Evolutionary conservation across 176 grass and related monocot species (phyloP).

Genomic region (Carex littledalei): DNA sequence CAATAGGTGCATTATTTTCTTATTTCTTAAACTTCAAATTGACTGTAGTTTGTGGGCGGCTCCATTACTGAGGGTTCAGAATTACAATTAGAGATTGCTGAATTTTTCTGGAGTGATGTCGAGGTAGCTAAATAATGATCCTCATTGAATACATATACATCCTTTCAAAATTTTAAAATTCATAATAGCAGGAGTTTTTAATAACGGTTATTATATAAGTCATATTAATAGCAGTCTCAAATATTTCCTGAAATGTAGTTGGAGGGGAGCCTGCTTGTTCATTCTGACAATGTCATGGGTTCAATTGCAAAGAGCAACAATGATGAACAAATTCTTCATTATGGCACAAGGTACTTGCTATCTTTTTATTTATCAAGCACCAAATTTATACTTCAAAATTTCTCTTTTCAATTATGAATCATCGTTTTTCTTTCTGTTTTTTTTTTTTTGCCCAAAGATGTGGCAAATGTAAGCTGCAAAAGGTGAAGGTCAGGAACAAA

Average conservation of each 20-base stretch:
- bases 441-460: conserved; percentile 40
- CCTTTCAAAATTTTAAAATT: background rate
- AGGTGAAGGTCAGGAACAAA: conserved; percentile 65
- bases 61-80: conserved; percentile 77
- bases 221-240: background rate
- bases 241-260: conserved; percentile 45
- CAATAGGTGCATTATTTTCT: background rate
- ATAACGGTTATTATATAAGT: background rate
- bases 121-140: conserved; percentile 44
- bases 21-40: conserved; percentile 3
- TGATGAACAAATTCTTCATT: conserved; percentile 61
- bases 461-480: conserved; percentile 67
- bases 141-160: conserved; percentile 8
- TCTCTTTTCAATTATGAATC: background rate
- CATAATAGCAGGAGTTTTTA: background rate
- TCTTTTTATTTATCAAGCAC: background rate
- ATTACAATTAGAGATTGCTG: conserved; percentile 87
- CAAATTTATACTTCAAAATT: background rate
- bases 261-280: conserved; percentile 77
- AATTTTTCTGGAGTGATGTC: conserved; percentile 90
- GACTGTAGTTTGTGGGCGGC: conserved; percentile 65
- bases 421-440: background rate
- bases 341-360: conserved; percentile 51
- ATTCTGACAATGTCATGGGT: conserved; percentile 87
- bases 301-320: conserved; percentile 44